phyloP scores from a whole-genome alignment of 2,329 filamentous ascomycete species.

The Arthrobotrys conoides region DNA sequence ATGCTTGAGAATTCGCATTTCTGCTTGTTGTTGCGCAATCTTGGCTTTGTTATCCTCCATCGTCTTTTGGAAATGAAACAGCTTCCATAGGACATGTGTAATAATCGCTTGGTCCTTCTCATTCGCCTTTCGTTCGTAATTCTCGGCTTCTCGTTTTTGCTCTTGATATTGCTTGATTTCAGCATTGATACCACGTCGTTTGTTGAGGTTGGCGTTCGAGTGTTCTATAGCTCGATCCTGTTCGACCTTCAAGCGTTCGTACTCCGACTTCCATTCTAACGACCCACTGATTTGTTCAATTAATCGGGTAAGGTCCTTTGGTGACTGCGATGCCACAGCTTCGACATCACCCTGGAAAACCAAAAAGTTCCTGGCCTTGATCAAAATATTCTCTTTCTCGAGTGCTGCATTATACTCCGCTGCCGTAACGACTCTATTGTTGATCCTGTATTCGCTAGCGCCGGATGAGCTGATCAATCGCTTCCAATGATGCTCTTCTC shows the following conservation, averaged over 20 bases:
- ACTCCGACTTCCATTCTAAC: conserved; percentile 92
- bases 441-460: conserved; percentile 95
- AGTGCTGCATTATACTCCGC: conserved; percentile 94
- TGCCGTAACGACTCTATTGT: conserved; percentile 88
- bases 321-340: conserved; percentile 93
- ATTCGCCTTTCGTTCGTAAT: conserved; percentile 89
- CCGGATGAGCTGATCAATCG: conserved; percentile 90
- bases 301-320: conserved; percentile 89
- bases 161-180: conserved; percentile 98
- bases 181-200: conserved; percentile 93
- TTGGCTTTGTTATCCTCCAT: conserved; percentile 92
- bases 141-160: conserved; percentile 95
- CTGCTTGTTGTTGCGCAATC: conserved; percentile 93
- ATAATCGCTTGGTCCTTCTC: conserved; percentile 93
- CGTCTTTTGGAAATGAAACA: conserved; percentile 92
- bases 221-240: conserved; percentile 89
- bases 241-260: conserved; percentile 89
- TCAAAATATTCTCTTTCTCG: conserved; percentile 94
- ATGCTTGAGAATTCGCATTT: conserved; percentile 90
- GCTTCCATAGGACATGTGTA: conserved; percentile 94
- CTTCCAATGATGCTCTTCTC: conserved; percentile 93
- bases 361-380: conserved; percentile 97
- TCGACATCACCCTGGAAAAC: conserved; percentile 99
- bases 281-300: conserved; percentile 99
- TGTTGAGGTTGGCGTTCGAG: conserved; percentile 87